Percentiles rank a stretch among this genome's conserved stretches.
Conservation (phyloP, 2,329 filamentous ascomycete species). For the Colletotrichum sp. region DNA sequence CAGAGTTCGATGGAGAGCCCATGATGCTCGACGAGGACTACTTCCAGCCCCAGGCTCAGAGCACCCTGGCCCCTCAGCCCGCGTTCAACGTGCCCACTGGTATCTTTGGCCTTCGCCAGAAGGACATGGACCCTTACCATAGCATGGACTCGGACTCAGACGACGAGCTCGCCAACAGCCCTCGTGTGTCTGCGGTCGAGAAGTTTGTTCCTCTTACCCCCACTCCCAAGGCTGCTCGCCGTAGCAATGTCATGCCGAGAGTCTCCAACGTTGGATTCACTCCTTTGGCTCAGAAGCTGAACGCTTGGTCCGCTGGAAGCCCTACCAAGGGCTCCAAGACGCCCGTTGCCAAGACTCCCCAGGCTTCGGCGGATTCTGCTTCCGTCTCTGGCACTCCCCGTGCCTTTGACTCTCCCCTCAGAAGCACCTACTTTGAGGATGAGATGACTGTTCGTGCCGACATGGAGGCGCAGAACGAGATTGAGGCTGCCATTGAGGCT, state of each 20-base stretch:
- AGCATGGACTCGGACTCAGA: conserved; percentile 59
- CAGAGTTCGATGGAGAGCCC: conserved; percentile 13
- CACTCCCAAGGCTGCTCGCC: conserved; percentile 35
- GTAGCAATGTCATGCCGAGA: conserved; percentile 28
- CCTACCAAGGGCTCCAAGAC: conserved; percentile 44
- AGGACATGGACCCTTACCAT: conserved; percentile 50
- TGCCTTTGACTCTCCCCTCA: conserved; percentile 41
- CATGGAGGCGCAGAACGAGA: conserved; percentile 34
- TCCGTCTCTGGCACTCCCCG: conserved; percentile 23
- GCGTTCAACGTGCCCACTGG: conserved; percentile 30
- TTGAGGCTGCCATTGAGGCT: conserved; percentile 40
- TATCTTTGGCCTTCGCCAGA: conserved; percentile 51
- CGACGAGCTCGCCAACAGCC: conserved; percentile 49
- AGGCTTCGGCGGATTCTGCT: background rate
- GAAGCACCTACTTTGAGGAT: conserved; percentile 65
- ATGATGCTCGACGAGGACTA: conserved; percentile 27
- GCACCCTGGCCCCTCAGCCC: conserved; percentile 30
- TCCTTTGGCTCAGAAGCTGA: conserved; percentile 65
- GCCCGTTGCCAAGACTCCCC: background rate
- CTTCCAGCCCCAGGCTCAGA: conserved; percentile 27
- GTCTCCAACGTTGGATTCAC: conserved; percentile 61
- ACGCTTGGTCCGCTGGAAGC: conserved; percentile 67
- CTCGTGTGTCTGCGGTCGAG: conserved; percentile 24
- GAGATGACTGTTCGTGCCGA: conserved; percentile 55
- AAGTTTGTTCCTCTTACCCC: conserved; percentile 46